phyloP scores from a whole-genome alignment of 139 green algal genomes.

The Chlorella sorokiniana region DNA sequence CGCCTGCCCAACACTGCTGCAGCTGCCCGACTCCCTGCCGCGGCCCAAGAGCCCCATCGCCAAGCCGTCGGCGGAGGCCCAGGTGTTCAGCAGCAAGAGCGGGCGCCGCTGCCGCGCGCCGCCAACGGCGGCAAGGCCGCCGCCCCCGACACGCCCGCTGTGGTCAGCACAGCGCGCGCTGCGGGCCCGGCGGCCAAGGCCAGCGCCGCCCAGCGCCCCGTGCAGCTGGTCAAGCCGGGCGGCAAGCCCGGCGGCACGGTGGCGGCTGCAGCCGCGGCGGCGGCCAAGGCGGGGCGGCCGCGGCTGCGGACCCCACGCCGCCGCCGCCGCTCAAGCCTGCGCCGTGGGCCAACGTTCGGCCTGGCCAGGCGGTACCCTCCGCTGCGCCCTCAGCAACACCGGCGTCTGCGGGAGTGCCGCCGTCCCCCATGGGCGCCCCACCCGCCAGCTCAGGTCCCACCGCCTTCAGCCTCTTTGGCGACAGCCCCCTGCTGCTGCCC shows the following conservation, averaged over 20 bases:
- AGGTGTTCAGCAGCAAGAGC: slow-evolving; percentile 11
- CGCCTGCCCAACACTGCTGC: not conserved
- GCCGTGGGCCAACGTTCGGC: slow-evolving; percentile 31
- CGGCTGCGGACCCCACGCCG: not conserved
- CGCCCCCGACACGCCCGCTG: not conserved
- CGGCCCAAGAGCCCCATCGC: slow-evolving; percentile 45
- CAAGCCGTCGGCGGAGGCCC: slow-evolving; percentile 35
- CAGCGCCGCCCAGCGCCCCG: not conserved
- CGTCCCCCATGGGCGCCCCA: not conserved
- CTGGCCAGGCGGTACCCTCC: not conserved
- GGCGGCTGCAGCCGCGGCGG: not conserved
- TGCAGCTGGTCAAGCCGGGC: slow-evolving; percentile 29
- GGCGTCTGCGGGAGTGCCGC: not conserved
- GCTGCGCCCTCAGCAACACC: not conserved
- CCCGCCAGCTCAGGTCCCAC: not conserved
- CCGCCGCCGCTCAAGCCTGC: slow-evolving; percentile 37
- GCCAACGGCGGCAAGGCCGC: slow-evolving; percentile 21
- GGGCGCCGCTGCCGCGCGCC: not conserved
- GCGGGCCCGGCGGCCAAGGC: not conserved
- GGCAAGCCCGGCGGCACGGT: slow-evolving; percentile 5
- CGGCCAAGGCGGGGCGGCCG: not conserved
- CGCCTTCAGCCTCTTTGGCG: slow-evolving; percentile 18
- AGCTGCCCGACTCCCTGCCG: slow-evolving; percentile 43
- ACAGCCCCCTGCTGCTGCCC: slow-evolving; percentile 21
- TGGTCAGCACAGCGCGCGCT: not conserved